Evolutionary conservation across 2,329 filamentous ascomycete species (phyloP), one percentile per base, ranked within the genome.

Genomic region (Aspergillus sp.): DNA sequence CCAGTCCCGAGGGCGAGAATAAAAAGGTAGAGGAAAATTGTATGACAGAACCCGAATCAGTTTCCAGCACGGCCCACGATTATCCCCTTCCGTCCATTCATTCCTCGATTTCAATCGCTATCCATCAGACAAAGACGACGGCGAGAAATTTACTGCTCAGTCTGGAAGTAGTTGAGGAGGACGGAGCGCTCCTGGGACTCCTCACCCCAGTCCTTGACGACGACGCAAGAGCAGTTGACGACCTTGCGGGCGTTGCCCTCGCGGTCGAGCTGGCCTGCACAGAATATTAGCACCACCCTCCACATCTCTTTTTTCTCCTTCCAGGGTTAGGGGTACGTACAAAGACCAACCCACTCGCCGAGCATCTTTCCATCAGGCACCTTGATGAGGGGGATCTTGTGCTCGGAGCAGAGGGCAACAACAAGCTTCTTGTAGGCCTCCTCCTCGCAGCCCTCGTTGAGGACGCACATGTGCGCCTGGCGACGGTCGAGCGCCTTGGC

Each of bases 371-470:
- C 94, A 79, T 99, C 94, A 67, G 92, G 93, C 63, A 99, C 94
- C 90, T 99, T 97, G 87, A 99, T 99, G 71, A 99, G 83, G 65
- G 94, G 94, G 72, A 99, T 99, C 88, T 97, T 97, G 85, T 99
- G 94, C 87, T 99, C 94, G 63, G 88, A 90, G 89, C 94, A 99
- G 58, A 99, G 89, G 60, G 94, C 94, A 68, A 97, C 89, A 71
- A 99, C 93, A 65, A 99, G 87, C 89, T 99, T 99, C 91, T 99
- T 99, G 87, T 99, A 99, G 67, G 94, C 93, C 81, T 99, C 94
- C 87, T 99, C 94, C 84, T 99, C 94, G 85, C 94, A 99, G 67
- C 89, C 88, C 87, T 99, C 94, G 87, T 99, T 99, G 71, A 99
- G 88, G 68, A 99, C 94, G 79, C 94, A 99, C 92, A 99, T 97